Evolutionary conservation across 495 filamentous ascomycete genomes (phyloP), one percentile per base, ranked within the genome.

Genomic region (Schizothecium vesticola): DNA sequence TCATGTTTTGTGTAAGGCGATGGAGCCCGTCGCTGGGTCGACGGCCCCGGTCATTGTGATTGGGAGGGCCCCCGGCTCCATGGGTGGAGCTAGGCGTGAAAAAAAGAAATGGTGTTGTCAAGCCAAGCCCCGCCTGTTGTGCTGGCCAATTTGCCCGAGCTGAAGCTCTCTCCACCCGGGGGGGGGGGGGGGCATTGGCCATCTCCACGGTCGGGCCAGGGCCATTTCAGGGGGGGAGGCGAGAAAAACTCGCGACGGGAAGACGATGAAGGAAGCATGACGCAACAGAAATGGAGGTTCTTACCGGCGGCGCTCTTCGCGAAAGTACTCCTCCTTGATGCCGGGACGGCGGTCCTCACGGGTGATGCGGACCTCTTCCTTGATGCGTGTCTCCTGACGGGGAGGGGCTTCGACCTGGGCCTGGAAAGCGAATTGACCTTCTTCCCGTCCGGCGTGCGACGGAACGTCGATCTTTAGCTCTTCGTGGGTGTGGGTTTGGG

Each of bases 401-500:
- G 87, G 86, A 83, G 86, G 87, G 82, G 87, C 78, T 68, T 79
- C 80, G 76, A 81, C 84, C 74, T 82, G 81, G 78, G 80, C 86
- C 82, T 87, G 83, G 84, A 85, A 79, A 78, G 86, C 85, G 82
- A 83, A 81, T 83, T 90, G 87, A 92, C 90, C 93, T 92, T 51
- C 43, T n/a, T 97, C 92, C 92, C 91, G 94, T 93, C 93, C 92
- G 91, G 91, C 87, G 85, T 77, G 85, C 73, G 79, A 76, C 86
- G 92, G 90, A 80, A 93, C 86, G 78, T 91, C 89, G 83, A 90
- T 88, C 83, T 95, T 90, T 82, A 91, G 90, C 87, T 97, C 91
- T 89, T 94, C 90, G 79, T 82, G 80, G 70, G 79, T 79, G 70
- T 79, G 87, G 86, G 87, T 82, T 83, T 89, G 80, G 86, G 87